phyloP scores from a whole-genome alignment of 2,329 filamentous ascomycete genomes.

The Hymenotorrendiella dingleyae region DNA sequence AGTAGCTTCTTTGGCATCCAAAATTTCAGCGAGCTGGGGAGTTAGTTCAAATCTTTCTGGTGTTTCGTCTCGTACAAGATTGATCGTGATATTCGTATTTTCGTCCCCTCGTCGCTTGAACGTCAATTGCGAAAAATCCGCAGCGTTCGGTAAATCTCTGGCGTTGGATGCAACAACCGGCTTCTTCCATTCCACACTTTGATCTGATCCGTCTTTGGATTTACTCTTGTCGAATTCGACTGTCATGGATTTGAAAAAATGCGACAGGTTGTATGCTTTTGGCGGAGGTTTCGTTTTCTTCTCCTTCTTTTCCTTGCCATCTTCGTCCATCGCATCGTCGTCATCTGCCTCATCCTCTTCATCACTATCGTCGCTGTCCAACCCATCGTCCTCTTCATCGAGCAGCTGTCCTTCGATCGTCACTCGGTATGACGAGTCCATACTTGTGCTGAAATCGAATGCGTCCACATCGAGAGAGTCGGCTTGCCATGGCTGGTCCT shows the following conservation, averaged over 20 bases:
- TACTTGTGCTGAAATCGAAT: constrained; percentile 75
- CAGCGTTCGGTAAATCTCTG: constrained; percentile 49
- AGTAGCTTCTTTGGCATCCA: constrained; percentile 83
- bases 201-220: constrained; percentile 48
- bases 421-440: constrained; percentile 77
- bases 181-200: constrained; percentile 80
- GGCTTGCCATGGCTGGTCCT: constrained; percentile 90
- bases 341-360: constrained; percentile 40
- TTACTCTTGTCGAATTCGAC: constrained; percentile 65
- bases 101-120: constrained; percentile 92
- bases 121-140: constrained; percentile 83
- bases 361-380: constrained; percentile 43
- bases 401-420: constrained; percentile 87
- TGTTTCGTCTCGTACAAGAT: constrained; percentile 74
- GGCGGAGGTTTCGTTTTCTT: constrained; percentile 32
- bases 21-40: constrained; percentile 70
- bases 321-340: constrained; percentile 47
- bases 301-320: constrained; percentile 39
- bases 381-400: constrained; percentile 56
- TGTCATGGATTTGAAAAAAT: constrained; percentile 76
- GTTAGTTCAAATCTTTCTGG: constrained; percentile 81
- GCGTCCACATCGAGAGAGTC: constrained; percentile 61
- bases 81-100: constrained; percentile 86
- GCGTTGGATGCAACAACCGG: constrained; percentile 49
- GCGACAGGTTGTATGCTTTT: constrained; percentile 57